Base-by-base conservation (phyloP, 2,329 filamentous ascomycete species). In the Claviceps arundinis region DNA sequence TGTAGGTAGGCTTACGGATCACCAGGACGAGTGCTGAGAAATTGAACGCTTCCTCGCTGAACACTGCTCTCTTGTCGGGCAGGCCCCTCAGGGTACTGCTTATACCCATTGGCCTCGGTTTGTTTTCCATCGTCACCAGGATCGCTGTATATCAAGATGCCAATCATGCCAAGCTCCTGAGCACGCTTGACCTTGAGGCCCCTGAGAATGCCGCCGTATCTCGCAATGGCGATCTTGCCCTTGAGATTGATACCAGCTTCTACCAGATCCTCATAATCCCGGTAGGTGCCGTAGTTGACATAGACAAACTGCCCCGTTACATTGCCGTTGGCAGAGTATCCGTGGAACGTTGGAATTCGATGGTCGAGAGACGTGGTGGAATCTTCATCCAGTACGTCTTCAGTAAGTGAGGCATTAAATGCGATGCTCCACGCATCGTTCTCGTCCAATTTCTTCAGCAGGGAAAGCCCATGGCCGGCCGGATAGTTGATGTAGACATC, bases 171-270 rank as follows among this genome's bases (percentile, higher is more conserved):
- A 17, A 95, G 73, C 60, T 96, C 89, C 66, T 95, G 86, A 1
- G 91, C 91, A 49, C 89, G 81, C 74, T 95, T 95, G 52, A 96
- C 81, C 68, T 96, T 97, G 56, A 97, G 75, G 0, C 90, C 91
- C 51, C 91, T 80, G 73, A 96, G 95, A 55, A 91, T 82, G 46
- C 79, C 76, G 16, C 91, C 91, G 64, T 97, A 96, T 62, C 86
- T 89, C 44, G 80, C 84, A 55, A 97, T 72, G 1, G 87, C 89
- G 58, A 97, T 91, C 68, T 95, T 95, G 47, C 89, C 91, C 58
- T 83, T 66, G 42, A 97, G 70, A 53, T 78, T 82, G 53, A 96
- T 69, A 57, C 89, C 88, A 40, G 87, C 84, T 41, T 80, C 76
- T 44, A 85, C 62, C 14, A 97, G 75, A 57, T 95, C 89, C 59